phyloP scores from a whole-genome alignment of 2,329 filamentous ascomycete species.

The Alternaria ventricosa region DNA sequence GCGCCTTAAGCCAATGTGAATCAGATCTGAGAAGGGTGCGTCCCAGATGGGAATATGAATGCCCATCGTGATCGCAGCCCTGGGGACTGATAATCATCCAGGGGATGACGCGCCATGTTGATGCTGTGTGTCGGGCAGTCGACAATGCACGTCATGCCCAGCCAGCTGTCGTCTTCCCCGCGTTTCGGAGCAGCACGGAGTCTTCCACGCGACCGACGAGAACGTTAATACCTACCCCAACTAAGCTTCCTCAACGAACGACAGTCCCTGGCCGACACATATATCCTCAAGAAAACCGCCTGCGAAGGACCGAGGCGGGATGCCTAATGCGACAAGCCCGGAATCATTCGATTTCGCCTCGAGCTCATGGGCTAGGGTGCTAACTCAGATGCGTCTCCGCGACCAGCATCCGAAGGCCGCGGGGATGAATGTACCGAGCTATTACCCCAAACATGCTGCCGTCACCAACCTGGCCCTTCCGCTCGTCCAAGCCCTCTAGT shows the following conservation, averaged over 20 bases:
- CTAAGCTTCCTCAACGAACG: not conserved
- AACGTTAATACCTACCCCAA: not conserved
- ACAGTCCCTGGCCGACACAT: not conserved
- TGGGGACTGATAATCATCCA: slow-evolving; percentile 3
- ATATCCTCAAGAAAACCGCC: not conserved
- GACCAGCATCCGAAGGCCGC: slow-evolving; percentile 24
- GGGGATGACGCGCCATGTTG: slow-evolving; percentile 17
- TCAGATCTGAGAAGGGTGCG: slow-evolving; percentile 12
- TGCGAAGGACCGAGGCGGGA: not conserved
- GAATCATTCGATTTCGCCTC: not conserved
- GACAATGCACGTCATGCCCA: slow-evolving; percentile 14
- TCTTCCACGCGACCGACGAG: slow-evolving; percentile 2
- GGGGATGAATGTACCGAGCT: slow-evolving; percentile 43
- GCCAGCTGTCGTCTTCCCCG: slow-evolving; percentile 9
- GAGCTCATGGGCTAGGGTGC: not conserved
- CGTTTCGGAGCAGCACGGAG: slow-evolving; percentile 6
- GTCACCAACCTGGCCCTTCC: slow-evolving; percentile 42
- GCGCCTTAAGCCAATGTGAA: slow-evolving; percentile 20
- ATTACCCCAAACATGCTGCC: slow-evolving; percentile 24
- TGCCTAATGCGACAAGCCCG: slow-evolving; percentile 3
- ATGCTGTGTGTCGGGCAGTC: slow-evolving; percentile 1
- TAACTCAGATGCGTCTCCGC: slow-evolving; percentile 2
- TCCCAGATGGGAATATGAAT: slow-evolving; percentile 10
- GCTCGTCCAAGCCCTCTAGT: slow-evolving; percentile 22
- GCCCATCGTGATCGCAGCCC: slow-evolving; percentile 15